A percentile compares a stretch with the other conserved stretches of the same genome.
Evolutionary conservation across 1,284 basidiomycete genomes (phyloP).

Genomic region (Sanguinoderma infundibulare): DNA sequence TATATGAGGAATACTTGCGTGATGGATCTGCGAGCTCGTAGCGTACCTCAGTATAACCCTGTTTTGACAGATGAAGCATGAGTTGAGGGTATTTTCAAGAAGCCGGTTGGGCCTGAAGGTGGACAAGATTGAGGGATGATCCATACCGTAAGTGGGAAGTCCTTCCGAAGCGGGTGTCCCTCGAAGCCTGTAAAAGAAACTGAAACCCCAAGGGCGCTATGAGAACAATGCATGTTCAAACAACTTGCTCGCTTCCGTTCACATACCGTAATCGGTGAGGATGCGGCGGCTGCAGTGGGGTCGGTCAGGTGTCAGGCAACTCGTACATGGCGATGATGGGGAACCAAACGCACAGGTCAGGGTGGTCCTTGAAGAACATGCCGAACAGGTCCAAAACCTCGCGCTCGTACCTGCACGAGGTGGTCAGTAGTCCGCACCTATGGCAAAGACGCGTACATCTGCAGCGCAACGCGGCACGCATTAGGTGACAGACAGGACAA

Average conservation of each 20-base stretch:
- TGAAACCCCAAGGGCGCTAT: not conserved
- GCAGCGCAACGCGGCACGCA: not conserved
- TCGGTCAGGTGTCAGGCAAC: constrained; percentile 15
- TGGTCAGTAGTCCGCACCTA: constrained; percentile 6
- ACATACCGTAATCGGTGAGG: constrained; percentile 94
- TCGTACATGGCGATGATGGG: constrained; percentile 19
- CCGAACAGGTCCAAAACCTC: constrained; percentile 99
- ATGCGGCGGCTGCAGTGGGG: constrained; percentile 78
- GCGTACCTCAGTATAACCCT: constrained; percentile 97
- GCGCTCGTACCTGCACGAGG: constrained; percentile 80
- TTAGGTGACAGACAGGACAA: not conserved
- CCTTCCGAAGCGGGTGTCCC: constrained; percentile 96
- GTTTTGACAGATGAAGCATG: constrained; percentile 11
- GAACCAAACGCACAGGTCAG: constrained; percentile 80
- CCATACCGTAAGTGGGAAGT: constrained; percentile 92
- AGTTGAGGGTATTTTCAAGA: constrained; percentile 1
- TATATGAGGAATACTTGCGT: too few relatives aligned
- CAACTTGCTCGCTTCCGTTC: constrained; percentile 1
- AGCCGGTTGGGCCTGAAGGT: not conserved
- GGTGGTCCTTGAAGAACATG: constrained; percentile 96
- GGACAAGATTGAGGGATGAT: constrained; percentile 11
- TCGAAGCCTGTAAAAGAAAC: constrained; percentile 76
- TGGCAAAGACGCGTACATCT: constrained; percentile 15
- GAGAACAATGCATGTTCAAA: not conserved
- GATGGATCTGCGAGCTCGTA: too few relatives aligned